Base-by-base conservation (phyloP, 2,329 filamentous ascomycete species). In the Fusarium sp. region DNA sequence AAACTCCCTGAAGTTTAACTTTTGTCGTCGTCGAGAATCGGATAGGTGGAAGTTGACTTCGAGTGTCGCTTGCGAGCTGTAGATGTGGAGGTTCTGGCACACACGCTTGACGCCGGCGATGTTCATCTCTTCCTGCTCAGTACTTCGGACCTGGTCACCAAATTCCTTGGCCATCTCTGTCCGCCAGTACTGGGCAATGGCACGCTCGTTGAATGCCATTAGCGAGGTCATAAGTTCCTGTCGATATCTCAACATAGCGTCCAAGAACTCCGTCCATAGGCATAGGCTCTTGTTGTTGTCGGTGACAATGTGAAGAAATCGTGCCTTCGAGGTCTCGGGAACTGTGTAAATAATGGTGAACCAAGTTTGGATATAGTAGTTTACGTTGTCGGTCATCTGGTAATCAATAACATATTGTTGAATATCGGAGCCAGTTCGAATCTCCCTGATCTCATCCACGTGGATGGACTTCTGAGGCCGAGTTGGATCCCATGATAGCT, bases 361-460 rank as follows among this genome's bases (percentile, higher is more conserved):
- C 87, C 94, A 97, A 15, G 89, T 88, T 9, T 85, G 81, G 72
- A 94, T 91, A 40, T 67, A 57, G n/a, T 52, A 39, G 9, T 45
- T 40, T 2, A 54, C 45, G 7, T 87, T 82, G 51, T 90, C 86
- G 1, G 90, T 81, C 22, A 96, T 82, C 39, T 89, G 88, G 75
- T 92, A 92, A 77, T 97, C 94, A 73, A 95, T 89, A 41, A 93
- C 91, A 76, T 97, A 97, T 76, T 97, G 95, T 58, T 92, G 89
- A 19, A 95, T 93, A 76, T 98, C 93, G 14, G 87, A 87, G 19
- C 93, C 94, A 33, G 90, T 89, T 65, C 94, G 90, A 47, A 98
- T 94, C 75, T 97, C 94, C 74, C 92, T 91, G 74, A 99, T 95
- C 77, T 98, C 94, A 74, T 99, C 96, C 66, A 99, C 92, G 78